phyloP scores from a whole-genome alignment of 2,329 filamentous ascomycete genomes.

The Ilyonectria sp. region DNA sequence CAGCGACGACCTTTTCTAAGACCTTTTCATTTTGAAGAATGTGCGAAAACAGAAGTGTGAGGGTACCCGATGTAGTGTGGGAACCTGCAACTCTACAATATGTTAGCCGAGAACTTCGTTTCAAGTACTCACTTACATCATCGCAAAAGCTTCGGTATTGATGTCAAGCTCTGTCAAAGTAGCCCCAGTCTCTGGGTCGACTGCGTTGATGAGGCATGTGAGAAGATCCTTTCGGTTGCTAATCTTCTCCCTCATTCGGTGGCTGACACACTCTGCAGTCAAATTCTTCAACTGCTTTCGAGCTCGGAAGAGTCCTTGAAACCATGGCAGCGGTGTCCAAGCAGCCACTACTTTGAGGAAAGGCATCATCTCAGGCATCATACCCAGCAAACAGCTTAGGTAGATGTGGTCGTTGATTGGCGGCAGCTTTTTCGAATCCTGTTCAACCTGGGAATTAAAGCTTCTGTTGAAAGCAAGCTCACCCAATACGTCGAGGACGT shows the following conservation, averaged over 20 bases:
- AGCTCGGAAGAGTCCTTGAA: conserved; percentile 14
- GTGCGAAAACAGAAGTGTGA: conserved; percentile 14
- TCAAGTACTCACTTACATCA: conserved; percentile 13
- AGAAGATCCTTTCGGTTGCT: conserved; percentile 14
- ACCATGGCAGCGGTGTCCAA: conserved; percentile 15
- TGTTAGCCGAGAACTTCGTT: background rate
- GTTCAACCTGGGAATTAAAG: conserved; percentile 17
- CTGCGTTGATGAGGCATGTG: conserved; percentile 20
- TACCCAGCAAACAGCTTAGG: conserved; percentile 19
- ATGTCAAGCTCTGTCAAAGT: conserved; percentile 18
- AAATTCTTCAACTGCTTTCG: conserved; percentile 14
- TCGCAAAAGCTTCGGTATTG: conserved; percentile 20
- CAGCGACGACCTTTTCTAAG: background rate
- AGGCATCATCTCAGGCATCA: conserved; percentile 24
- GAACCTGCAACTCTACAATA: conserved; percentile 14
- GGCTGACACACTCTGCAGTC: conserved; percentile 18
- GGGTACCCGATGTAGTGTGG: conserved; percentile 22
- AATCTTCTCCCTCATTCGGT: conserved; percentile 9
- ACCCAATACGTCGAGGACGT: conserved; percentile 19
- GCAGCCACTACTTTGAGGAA: background rate
- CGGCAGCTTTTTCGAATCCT: background rate
- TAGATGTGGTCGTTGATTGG: conserved; percentile 23
- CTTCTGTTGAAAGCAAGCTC: conserved; percentile 19
- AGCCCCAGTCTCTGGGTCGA: conserved; percentile 19
- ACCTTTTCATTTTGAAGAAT: conserved; percentile 11